Conservation (phyloP, 2,329 filamentous ascomycete genomes). For the Arthrobotrys entomopaga region DNA sequence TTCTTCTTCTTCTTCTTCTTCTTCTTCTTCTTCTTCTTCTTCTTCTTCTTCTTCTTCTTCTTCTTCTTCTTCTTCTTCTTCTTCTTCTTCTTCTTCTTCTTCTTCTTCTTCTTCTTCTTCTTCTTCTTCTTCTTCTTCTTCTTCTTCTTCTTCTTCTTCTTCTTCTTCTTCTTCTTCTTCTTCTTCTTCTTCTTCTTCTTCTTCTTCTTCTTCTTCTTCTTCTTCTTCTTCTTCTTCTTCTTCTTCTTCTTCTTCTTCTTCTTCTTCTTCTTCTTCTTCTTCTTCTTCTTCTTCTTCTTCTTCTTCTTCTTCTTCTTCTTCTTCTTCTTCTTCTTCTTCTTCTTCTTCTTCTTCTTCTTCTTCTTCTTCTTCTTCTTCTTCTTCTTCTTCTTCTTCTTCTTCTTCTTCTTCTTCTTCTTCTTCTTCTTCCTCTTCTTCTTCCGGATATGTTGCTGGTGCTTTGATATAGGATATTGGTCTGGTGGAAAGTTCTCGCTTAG, state of each 20-base stretch:
- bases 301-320: slow-evolving; percentile 33
- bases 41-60: slow-evolving; percentile 32
- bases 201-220: too few relatives aligned
- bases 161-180: slow-evolving; percentile 43
- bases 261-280: slow-evolving; percentile 39
- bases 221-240: slow-evolving; percentile 33
- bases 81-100: slow-evolving; percentile 44
- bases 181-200: slow-evolving; percentile 35
- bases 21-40: too few relatives aligned
- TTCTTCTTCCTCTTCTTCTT: slow-evolving; percentile 38
- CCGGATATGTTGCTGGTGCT: slow-evolving; percentile 26
- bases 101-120: slow-evolving; percentile 26
- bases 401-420: slow-evolving; percentile 42
- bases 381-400: slow-evolving; percentile 32
- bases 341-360: slow-evolving; percentile 43
- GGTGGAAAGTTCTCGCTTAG: slow-evolving; percentile 22
- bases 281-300: too few relatives aligned
- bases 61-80: slow-evolving; percentile 40
- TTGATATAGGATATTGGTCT: slow-evolving; percentile 43
- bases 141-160: slow-evolving; percentile 33
- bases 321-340: slow-evolving; percentile 38
- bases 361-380: too few relatives aligned
- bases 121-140: slow-evolving; percentile 38
- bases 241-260: slow-evolving; percentile 41
- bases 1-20: slow-evolving; percentile 40